Evolutionary conservation across 2,329 filamentous ascomycete species (phyloP).

Genomic region (Phyllachora maydis): DNA sequence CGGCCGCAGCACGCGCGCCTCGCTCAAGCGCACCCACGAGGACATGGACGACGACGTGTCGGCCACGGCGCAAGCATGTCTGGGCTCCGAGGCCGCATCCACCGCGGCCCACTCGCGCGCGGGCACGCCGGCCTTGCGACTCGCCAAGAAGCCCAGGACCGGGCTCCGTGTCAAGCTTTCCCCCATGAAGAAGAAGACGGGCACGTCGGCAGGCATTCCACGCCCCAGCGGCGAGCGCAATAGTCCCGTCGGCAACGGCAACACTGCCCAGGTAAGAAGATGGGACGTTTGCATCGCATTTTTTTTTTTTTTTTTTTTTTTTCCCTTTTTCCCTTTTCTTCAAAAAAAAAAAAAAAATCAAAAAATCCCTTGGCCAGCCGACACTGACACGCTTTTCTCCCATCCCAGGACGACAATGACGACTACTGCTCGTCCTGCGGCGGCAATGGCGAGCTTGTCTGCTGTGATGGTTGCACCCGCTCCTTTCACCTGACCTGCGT

Average conservation of each 20-base stretch:
- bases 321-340: slow-evolving; percentile 1
- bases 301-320: slow-evolving; percentile 1
- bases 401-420: slow-evolving; percentile 50
- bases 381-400: slow-evolving; percentile 1
- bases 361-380: too few relatives aligned
- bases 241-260: slow-evolving; percentile 38
- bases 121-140: slow-evolving; percentile 34
- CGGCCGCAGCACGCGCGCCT: slow-evolving; percentile 24
- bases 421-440: slow-evolving; percentile 79
- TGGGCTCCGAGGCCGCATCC: slow-evolving; percentile 21
- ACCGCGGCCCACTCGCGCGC: slow-evolving; percentile 34
- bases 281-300: slow-evolving; percentile 1
- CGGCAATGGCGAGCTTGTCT: slow-evolving; percentile 67
- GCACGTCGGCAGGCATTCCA: slow-evolving; percentile 47
- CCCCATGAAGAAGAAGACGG: slow-evolving; percentile 47
- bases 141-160: slow-evolving; percentile 36
- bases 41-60: slow-evolving; percentile 31
- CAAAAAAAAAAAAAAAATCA: too few relatives aligned
- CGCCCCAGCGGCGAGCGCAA: slow-evolving; percentile 42
- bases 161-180: slow-evolving; percentile 38
- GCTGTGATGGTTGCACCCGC: slow-evolving; percentile 79
- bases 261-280: slow-evolving; percentile 29
- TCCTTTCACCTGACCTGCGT: slow-evolving; percentile 84
- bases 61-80: slow-evolving; percentile 26
- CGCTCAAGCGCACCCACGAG: slow-evolving; percentile 30